phyloP scores from a whole-genome alignment of 1,284 basidiomycete genomes.

The Wolfiporia cocos region DNA sequence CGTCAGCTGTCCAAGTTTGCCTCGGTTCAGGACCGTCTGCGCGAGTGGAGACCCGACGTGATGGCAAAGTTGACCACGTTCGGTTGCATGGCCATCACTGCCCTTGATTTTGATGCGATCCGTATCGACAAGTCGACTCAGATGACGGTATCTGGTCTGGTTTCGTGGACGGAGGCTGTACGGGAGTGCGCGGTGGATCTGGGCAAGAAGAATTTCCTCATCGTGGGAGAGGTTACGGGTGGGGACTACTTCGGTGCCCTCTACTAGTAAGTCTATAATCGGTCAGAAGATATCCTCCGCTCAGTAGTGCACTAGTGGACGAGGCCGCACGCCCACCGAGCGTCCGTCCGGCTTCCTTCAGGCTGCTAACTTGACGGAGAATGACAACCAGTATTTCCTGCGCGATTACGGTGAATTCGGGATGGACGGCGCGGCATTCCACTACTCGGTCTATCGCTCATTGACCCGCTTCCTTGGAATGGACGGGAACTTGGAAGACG shows the following conservation, averaged over 20 bases:
- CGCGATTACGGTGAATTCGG: conserved; percentile 55
- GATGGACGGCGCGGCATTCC: conserved; percentile 81
- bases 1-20: conserved; percentile 93
- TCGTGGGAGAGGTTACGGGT: conserved; percentile 91
- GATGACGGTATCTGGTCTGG: conserved; percentile 76
- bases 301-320: conserved; percentile 46
- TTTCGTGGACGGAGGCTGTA: conserved; percentile 69
- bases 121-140: conserved; percentile 94
- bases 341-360: conserved; percentile 57
- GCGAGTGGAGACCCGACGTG: conserved; percentile 80
- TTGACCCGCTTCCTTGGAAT: conserved; percentile 83
- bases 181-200: conserved; percentile 65
- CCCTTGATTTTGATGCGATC: conserved; percentile 86
- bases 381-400: conserved; percentile 71
- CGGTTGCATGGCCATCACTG: conserved; percentile 79
- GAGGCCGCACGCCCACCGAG: conserved; percentile 75
- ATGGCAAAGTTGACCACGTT: conserved; percentile 74
- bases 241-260: conserved; percentile 85
- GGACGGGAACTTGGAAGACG: conserved; percentile 88
- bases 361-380: conserved; percentile 59
- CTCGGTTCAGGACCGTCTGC: conserved; percentile 88
- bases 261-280: conserved; percentile 56
- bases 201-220: conserved; percentile 83
- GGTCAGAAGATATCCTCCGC: not conserved
- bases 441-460: conserved; percentile 87